These are phyloP conservation scores for Ustilago crameri DNA, from an alignment of 1,284 basidiomycete species.

Conservation along the genomic window DNA sequence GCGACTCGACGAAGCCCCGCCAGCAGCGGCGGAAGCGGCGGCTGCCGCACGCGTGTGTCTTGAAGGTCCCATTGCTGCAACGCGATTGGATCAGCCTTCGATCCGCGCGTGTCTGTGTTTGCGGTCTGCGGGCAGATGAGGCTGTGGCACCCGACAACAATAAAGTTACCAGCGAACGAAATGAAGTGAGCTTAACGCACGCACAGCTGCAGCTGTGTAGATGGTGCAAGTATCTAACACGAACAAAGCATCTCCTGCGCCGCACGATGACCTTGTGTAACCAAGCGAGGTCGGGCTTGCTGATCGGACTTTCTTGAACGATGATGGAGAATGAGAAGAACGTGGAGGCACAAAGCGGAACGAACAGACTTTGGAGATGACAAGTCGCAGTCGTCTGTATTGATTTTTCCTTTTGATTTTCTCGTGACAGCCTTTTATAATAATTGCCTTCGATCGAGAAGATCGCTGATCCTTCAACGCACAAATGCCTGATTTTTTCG, in stretches of 20 bases:
- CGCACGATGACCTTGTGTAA: background rate
- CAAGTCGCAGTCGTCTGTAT: conserved; percentile 1
- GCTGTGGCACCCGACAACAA: conserved; percentile 9
- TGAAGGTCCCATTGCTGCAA: conserved; percentile 30
- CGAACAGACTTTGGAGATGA: conserved; percentile 10
- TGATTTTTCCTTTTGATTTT: conserved; percentile 16
- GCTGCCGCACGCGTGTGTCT: conserved; percentile 34
- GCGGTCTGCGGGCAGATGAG: conserved; percentile 7
- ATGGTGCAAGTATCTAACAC: conserved; percentile 2
- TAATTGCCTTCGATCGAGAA: conserved; percentile 17
- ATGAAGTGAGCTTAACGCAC: conserved; percentile 21
- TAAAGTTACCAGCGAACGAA: conserved; percentile 12
- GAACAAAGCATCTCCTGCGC: conserved; percentile 18
- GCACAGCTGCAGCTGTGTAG: conserved; percentile 6
- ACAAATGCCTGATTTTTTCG: conserved; percentile 6
- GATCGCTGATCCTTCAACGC: conserved; percentile 15
- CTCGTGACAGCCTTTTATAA: background rate
- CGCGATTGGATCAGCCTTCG: background rate
- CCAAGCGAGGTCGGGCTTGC: background rate
- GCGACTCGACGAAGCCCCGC: conserved; percentile 15
- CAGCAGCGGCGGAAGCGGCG: conserved; percentile 6
- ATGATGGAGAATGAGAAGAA: background rate
- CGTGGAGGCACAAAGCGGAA: background rate
- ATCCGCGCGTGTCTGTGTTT: conserved; percentile 2
- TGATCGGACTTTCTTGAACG: conserved; percentile 9